Base-by-base conservation (phyloP, 2,329 filamentous ascomycete species). In the Lasiodiplodia sp. region DNA sequence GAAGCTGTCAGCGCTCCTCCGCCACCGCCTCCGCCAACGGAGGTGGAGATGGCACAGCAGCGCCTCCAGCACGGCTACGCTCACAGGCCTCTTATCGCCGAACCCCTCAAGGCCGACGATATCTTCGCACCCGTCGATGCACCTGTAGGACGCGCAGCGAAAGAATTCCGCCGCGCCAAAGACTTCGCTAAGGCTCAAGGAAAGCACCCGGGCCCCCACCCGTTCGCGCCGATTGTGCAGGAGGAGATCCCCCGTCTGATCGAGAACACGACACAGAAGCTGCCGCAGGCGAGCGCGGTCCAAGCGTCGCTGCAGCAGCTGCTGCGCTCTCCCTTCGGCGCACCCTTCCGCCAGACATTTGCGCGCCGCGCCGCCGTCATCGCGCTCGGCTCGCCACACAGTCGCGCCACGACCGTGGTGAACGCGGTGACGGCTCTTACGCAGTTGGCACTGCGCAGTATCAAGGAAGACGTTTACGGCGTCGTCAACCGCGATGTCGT, bases 401-500 rank as follows among this genome's bases (percentile, higher is more conserved):
- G 90, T 3, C 89, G 92, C 75, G 70, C 76, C 28, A 74, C 73
- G 10, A 71, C 74, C 11, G 75, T 80, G 49, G 75, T 74, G 68
- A 78, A 80, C 76, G 91, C 92, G 1, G 85, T 90, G n/a, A 88
- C 89, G 69, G 87, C 91, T 0, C 81, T 96, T 49, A 88, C 88
- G 14, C 85, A 86, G 62, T 84, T 98, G 34, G 87, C 92, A 0
- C 86, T 93, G 4, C 87, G 87, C 70, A 95, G 92, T 78, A 81
- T 97, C 66, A 83, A 84, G 3, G 94, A 98, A 78, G 95, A 98
- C 77, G 86, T 86, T 57, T 96, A 89, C 75, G 95, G 95, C 16
- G 92, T 92, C 73, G 95, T 96, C n/a, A 91, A 96, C 72, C 86
- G 89, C 53, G 92, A 96, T 71, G 89, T 98, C 2, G 88, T 92